A percentile compares a stretch with the other conserved stretches of the same genome.
Evolutionary conservation across 2,329 filamentous ascomycete genomes (phyloP).

Genomic region (Tympanopsis confertula): DNA sequence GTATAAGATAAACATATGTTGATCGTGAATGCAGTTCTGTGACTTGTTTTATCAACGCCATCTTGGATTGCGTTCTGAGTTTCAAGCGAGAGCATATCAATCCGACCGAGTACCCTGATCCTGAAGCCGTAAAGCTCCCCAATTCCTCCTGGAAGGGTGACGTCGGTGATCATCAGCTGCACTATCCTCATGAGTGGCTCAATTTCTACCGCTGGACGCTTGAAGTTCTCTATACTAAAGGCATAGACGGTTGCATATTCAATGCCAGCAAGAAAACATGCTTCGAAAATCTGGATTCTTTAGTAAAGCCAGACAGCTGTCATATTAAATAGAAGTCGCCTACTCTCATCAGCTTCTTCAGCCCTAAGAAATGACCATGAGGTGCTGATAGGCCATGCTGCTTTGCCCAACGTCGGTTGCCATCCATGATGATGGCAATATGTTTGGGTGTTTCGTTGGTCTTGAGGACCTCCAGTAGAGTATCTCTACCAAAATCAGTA

Average conservation of each 20-base stretch:
- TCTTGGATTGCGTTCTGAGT: neutral
- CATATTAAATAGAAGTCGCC: neutral
- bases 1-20: neutral
- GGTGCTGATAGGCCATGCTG: neutral
- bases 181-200: slow-evolving; percentile 3
- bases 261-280: slow-evolving; percentile 1
- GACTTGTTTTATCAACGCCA: neutral
- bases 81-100: neutral
- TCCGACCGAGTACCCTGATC: neutral
- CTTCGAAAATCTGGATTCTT: neutral
- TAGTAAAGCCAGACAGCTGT: neutral
- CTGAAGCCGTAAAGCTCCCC: neutral
- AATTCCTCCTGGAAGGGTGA: neutral
- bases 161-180: neutral
- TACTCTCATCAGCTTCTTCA: neutral
- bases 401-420: slow-evolving; percentile 6
- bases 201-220: slow-evolving; percentile 5
- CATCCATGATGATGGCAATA: slow-evolving; percentile 7
- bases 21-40: neutral
- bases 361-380: neutral
- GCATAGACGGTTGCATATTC: slow-evolving; percentile 5
- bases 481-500: too few relatives aligned
- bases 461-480: too few relatives aligned
- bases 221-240: slow-evolving; percentile 8
- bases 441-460: slow-evolving; percentile 6